Evolutionary conservation across 257 asterid genomes (phyloP).

Genomic region (Misopates orontium): DNA sequence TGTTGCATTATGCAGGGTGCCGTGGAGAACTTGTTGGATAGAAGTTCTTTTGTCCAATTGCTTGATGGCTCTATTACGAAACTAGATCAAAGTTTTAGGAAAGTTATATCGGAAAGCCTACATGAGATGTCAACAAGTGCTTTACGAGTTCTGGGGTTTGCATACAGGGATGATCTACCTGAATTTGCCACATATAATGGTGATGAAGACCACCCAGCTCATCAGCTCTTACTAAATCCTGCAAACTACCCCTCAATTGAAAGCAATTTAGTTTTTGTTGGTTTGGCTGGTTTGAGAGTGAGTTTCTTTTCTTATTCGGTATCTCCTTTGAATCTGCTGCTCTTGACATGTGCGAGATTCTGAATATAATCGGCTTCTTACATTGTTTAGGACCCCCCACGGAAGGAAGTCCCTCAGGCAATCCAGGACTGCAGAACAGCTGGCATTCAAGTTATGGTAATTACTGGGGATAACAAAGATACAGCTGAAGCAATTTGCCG

Average conservation of each 20-base stretch:
- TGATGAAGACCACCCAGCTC: slow-evolving; percentile 96
- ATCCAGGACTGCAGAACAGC: slow-evolving; percentile 95
- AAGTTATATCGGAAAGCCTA: slow-evolving; percentile 63
- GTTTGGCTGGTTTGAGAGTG: slow-evolving; percentile 93
- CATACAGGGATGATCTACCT: slow-evolving; percentile 70
- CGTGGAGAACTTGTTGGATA: slow-evolving; percentile 86
- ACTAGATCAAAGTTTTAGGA: slow-evolving; percentile 54
- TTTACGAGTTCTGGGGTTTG: slow-evolving; percentile 90
- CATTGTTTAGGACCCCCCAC: slow-evolving; percentile 82
- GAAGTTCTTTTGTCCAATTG: slow-evolving; percentile 84
- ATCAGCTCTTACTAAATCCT: slow-evolving; percentile 78
- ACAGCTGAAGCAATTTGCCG: slow-evolving; percentile 98
- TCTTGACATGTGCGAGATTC: slow-evolving; percentile 8
- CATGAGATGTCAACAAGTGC: slow-evolving; percentile 81
- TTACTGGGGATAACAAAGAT: slow-evolving; percentile 92
- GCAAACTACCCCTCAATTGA: slow-evolving; percentile 82
- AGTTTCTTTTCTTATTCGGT: slow-evolving; percentile 32
- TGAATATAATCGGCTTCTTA: slow-evolving; percentile 14
- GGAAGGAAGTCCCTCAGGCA: slow-evolving; percentile 95
- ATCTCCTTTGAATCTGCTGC: background rate
- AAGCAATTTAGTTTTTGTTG: slow-evolving; percentile 81
- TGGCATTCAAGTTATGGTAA: slow-evolving; percentile 97
- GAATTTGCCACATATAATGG: slow-evolving; percentile 80
- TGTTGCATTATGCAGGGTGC: slow-evolving; percentile 70
- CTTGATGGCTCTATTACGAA: slow-evolving; percentile 71